Percentiles rank a stretch among this genome's conserved stretches.
Conservation (phyloP, 768 basidiomycete species). For the Phanerodontia chrysosporium region DNA sequence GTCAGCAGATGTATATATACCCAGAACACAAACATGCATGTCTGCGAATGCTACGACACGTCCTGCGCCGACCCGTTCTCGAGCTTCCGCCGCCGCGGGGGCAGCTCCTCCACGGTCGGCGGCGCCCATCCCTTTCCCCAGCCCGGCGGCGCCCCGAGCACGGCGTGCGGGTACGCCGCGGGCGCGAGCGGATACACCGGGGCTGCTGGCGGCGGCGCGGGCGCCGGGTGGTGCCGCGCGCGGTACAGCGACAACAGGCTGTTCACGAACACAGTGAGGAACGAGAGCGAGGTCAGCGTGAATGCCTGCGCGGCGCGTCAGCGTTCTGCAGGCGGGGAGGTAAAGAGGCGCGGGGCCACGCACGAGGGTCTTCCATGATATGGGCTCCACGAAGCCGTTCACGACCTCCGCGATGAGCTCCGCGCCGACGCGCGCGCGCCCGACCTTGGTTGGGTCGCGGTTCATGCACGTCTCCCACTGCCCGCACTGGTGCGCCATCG, state of each 20-base stretch:
- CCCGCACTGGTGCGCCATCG: slow-evolving; percentile 81
- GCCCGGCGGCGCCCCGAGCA: slow-evolving; percentile 44
- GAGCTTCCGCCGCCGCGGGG: slow-evolving; percentile 20
- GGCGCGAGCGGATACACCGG: slow-evolving; percentile 31
- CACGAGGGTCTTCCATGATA: slow-evolving; percentile 96
- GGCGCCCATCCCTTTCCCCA: slow-evolving; percentile 39
- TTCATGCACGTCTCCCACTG: slow-evolving; percentile 95
- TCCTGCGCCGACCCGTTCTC: slow-evolving; percentile 23
- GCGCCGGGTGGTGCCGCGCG: slow-evolving; percentile 45
- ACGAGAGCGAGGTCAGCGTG: slow-evolving; percentile 69
- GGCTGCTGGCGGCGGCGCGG: slow-evolving; percentile 14
- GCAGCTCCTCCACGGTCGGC: slow-evolving; percentile 11
- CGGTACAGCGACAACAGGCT: slow-evolving; percentile 76
- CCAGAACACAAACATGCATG: background rate
- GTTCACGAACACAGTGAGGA: slow-evolving; percentile 79
- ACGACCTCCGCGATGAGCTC: slow-evolving; percentile 95
- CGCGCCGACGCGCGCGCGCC: slow-evolving; percentile 85
- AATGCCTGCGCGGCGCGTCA: slow-evolving; percentile 45
- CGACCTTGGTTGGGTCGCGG: slow-evolving; percentile 85
- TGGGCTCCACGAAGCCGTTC: slow-evolving; percentile 94
- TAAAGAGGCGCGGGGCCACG: slow-evolving; percentile 27
- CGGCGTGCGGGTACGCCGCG: slow-evolving; percentile 35
- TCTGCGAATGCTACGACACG: slow-evolving; percentile 11
- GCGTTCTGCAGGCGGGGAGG: slow-evolving; percentile 5
- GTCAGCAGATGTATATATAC: background rate